Conservation (phyloP, 805 yeast species). For the Jamesozyma spencerorum region DNA sequence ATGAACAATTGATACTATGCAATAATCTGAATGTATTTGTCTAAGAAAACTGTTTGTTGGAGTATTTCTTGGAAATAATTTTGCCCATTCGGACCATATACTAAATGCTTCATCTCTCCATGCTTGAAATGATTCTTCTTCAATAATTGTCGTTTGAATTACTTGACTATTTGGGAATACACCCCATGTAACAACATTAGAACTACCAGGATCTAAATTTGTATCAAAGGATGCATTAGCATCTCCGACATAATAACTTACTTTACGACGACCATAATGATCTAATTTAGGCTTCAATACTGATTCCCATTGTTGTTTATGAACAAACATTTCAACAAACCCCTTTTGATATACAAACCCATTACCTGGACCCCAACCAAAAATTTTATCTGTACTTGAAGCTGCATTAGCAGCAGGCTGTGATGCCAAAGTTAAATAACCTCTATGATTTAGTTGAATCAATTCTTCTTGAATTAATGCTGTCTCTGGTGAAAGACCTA, state of each 20-base stretch:
- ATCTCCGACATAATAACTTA: slow-evolving; percentile 73
- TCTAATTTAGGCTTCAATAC: slow-evolving; percentile 45
- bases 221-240: slow-evolving; percentile 48
- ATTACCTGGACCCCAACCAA: slow-evolving; percentile 95
- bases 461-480: slow-evolving; percentile 87
- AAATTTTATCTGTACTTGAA: slow-evolving; percentile 69
- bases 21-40: slow-evolving; percentile 50
- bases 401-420: slow-evolving; percentile 90
- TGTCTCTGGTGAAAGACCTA: slow-evolving; percentile 80
- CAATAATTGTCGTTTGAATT: slow-evolving; percentile 85
- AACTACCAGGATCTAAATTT: slow-evolving; percentile 44
- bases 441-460: slow-evolving; percentile 62
- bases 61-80: slow-evolving; percentile 49
- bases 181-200: slow-evolving; percentile 96
- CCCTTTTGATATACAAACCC: slow-evolving; percentile 91
- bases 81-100: slow-evolving; percentile 88
- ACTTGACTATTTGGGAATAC: slow-evolving; percentile 87
- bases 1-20: slow-evolving; percentile 76
- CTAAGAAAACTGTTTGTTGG: slow-evolving; percentile 55
- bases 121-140: slow-evolving; percentile 84
- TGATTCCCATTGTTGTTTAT: slow-evolving; percentile 57
- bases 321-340: slow-evolving; percentile 83
- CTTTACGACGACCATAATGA: slow-evolving; percentile 31
- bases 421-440: slow-evolving; percentile 82
- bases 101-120: slow-evolving; percentile 95